Evolutionary conservation across 768 basidiomycete genomes (phyloP), one percentile per base, ranked within the genome.

Genomic region (Macrolepiota albuminosa): DNA sequence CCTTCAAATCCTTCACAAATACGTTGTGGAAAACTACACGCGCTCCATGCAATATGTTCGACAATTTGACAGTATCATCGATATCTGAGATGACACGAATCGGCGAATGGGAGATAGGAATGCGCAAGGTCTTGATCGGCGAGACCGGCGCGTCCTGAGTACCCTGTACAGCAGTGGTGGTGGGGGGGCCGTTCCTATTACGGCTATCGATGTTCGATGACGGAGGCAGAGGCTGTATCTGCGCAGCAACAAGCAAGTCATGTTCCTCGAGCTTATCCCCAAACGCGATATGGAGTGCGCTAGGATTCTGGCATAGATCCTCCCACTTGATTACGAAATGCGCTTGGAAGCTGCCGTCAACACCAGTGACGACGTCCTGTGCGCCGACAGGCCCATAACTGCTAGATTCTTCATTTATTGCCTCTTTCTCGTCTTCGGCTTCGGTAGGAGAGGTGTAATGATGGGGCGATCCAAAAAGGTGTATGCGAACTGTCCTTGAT

Each of bases 11-110:
- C 66, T 88, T 88, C 16, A 93, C 93, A 62, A 99, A 98, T 0
- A 96, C 94, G 68, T 95, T 96, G 58, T 87, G 81, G 71, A 98
- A 97, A 4, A 92, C 87, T 1, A 86, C 78, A 45, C 93, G 81
- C 0, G 93, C 87, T 0, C 96, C 96, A 3, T 79, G 77, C 6
- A 88, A 67, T n/a, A 99, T 80, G 49, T 88, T 86, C 0, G 93
- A 88, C 29, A 80, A 68, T 68, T 95, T 95, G 58, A 97, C 80
- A 0, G 95, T 98, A 72, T 98, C 95, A 68, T 98, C 95, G 46
- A 98, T 89, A 66, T 98, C 95, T 8, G 93, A 95, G 14, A 98
- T 88, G 57, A 96, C 83, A 18, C 92, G 86, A 14, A 95, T 72
- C 2, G 82, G 81, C 2, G 83, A 81, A 65, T 85, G 75, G 0